Evolutionary conservation across 352 stramenopile species (phyloP).

Genomic region (Phytophthora foliorum): DNA sequence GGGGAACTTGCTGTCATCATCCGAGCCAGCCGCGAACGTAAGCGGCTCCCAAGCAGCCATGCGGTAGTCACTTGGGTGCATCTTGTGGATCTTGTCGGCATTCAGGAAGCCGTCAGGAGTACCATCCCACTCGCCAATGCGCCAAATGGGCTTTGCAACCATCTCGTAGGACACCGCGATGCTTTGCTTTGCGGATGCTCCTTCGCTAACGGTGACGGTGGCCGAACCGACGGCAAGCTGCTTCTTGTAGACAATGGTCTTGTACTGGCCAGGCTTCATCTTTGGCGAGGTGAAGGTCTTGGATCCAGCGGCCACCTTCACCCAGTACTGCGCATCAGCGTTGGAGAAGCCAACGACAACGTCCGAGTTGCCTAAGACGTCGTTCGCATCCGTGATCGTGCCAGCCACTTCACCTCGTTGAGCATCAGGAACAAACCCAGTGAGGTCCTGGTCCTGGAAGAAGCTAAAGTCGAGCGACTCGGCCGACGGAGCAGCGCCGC

Average conservation of each 20-base stretch:
- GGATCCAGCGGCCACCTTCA: slow-evolving; percentile 22
- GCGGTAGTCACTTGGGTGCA: slow-evolving; percentile 57
- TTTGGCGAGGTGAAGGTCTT: slow-evolving; percentile 50
- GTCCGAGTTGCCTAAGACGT: slow-evolving; percentile 30
- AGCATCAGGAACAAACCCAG: slow-evolving; percentile 44
- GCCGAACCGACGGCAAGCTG: slow-evolving; percentile 47
- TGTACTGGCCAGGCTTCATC: slow-evolving; percentile 62
- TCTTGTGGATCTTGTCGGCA: slow-evolving; percentile 61
- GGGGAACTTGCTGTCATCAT: slow-evolving; percentile 43
- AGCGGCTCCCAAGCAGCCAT: slow-evolving; percentile 41
- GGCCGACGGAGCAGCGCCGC: slow-evolving; percentile 33
- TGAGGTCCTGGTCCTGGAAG: slow-evolving; percentile 48
- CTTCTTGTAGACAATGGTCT: slow-evolving; percentile 58
- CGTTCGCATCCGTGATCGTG: slow-evolving; percentile 44
- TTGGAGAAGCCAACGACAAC: slow-evolving; percentile 53
- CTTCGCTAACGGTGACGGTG: slow-evolving; percentile 26
- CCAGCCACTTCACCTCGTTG: slow-evolving; percentile 46
- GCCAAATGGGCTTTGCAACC: slow-evolving; percentile 43
- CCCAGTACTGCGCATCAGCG: slow-evolving; percentile 56
- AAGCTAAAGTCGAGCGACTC: slow-evolving; percentile 48
- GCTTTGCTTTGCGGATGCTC: slow-evolving; percentile 20
- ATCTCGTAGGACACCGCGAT: slow-evolving; percentile 40
- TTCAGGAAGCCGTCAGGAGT: slow-evolving; percentile 63
- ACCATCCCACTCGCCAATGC: slow-evolving; percentile 42
- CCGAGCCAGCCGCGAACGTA: slow-evolving; percentile 35